Conservation (phyloP, 148 eudicot genomes). For the Mesembryanthemum crystallinum region DNA sequence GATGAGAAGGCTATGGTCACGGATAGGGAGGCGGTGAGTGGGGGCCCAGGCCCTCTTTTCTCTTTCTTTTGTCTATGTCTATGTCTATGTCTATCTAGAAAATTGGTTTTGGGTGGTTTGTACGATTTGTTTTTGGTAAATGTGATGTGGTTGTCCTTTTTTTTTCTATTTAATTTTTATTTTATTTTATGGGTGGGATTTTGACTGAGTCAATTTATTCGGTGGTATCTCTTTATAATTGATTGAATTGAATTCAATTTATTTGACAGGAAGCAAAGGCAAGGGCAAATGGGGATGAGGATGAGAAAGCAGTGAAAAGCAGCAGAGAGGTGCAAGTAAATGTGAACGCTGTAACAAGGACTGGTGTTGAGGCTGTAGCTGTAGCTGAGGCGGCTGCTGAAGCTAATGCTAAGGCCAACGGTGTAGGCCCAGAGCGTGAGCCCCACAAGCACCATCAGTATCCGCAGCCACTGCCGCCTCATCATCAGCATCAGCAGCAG, state of each 20-base stretch:
- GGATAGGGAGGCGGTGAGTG: slow-evolving; percentile 47
- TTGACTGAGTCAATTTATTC: slow-evolving; percentile 26
- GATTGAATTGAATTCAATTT: neutral
- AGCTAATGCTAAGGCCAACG: neutral
- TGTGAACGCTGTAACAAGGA: slow-evolving; percentile 7
- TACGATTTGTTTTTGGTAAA: slow-evolving; percentile 24
- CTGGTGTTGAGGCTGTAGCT: slow-evolving; percentile 8
- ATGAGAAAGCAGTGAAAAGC: slow-evolving; percentile 14
- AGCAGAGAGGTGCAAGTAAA: slow-evolving; percentile 10
- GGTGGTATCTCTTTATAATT: slow-evolving; percentile 5
- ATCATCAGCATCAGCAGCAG: slow-evolving; percentile 16
- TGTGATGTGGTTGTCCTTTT: slow-evolving; percentile 1
- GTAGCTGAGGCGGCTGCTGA: slow-evolving; percentile 11
- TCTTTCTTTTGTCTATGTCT: neutral
- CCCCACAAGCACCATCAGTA: slow-evolving; percentile 13
- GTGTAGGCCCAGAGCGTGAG: slow-evolving; percentile 20
- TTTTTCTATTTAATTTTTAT: neutral
- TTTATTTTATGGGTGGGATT: neutral
- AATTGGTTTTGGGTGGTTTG: slow-evolving; percentile 24
- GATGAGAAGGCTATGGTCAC: slow-evolving; percentile 42
- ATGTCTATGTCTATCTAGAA: slow-evolving; percentile 1
- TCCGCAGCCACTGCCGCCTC: slow-evolving; percentile 20
- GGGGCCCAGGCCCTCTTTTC: slow-evolving; percentile 18
- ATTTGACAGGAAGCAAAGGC: slow-evolving; percentile 33
- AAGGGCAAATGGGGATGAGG: slow-evolving; percentile 34